Conservation (phyloP, 2,329 filamentous ascomycete genomes). For the Aspergillus glaucus region DNA sequence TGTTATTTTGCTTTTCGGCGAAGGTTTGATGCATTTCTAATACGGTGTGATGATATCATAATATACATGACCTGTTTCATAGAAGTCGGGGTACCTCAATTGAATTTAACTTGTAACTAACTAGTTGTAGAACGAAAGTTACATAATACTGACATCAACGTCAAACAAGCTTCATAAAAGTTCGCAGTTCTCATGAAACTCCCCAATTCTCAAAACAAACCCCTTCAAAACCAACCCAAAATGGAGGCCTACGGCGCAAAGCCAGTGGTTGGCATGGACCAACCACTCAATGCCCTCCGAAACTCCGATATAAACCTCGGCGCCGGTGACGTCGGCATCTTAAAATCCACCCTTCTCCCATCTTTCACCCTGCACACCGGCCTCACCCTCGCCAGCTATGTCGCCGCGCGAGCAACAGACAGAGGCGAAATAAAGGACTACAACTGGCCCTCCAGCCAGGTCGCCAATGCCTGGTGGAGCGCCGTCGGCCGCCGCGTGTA, state of each 20-base stretch:
- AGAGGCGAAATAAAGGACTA: conserved; percentile 57
- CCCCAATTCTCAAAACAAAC: background rate
- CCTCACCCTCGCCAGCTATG: conserved; percentile 48
- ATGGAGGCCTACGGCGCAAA: conserved; percentile 8
- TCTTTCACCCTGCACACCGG: conserved; percentile 50
- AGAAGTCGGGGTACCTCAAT: background rate
- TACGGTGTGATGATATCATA: background rate
- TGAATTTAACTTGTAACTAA: background rate
- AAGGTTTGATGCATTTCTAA: background rate
- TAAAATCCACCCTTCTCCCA: conserved; percentile 49
- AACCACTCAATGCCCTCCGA: background rate
- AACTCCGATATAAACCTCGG: conserved; percentile 1
- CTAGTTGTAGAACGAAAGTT: conserved; percentile 4
- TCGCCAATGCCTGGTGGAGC: conserved; percentile 56
- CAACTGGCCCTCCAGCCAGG: conserved; percentile 51
- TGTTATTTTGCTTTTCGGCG: background rate
- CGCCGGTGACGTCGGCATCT: conserved; percentile 42
- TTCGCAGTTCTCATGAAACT: background rate
- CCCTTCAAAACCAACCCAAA: background rate
- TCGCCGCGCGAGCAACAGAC: conserved; percentile 46
- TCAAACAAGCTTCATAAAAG: background rate
- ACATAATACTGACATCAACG: conserved; percentile 18
- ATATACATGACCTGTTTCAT: background rate
- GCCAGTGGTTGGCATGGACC: conserved; percentile 8
- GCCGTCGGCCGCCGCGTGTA: conserved; percentile 49